Conservation (phyloP, 2,329 filamentous ascomycete species). For the Aspergillus sp. region DNA sequence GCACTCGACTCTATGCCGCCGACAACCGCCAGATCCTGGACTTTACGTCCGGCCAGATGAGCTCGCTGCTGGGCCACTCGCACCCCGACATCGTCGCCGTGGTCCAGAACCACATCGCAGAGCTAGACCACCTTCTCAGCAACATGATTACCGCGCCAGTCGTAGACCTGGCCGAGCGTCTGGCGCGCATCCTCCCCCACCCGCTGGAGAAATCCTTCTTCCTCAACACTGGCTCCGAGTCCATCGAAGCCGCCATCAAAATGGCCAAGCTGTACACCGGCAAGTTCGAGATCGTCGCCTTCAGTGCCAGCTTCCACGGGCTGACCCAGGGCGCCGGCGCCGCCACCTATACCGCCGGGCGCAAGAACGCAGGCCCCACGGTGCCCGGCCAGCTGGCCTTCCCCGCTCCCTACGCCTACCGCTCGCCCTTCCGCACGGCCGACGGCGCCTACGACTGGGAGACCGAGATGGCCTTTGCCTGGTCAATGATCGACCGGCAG, state of each 20-base stretch:
- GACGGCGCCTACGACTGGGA: slow-evolving; percentile 66
- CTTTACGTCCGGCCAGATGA: slow-evolving; percentile 63
- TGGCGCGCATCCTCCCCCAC: slow-evolving; percentile 49
- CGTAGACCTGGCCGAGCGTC: slow-evolving; percentile 52
- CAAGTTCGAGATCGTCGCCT: slow-evolving; percentile 63
- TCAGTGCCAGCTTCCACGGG: slow-evolving; percentile 62
- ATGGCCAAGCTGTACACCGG: slow-evolving; percentile 64
- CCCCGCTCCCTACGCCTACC: slow-evolving; percentile 61
- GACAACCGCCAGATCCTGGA: slow-evolving; percentile 51
- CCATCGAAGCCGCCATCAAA: slow-evolving; percentile 62
- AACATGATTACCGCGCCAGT: slow-evolving; percentile 61
- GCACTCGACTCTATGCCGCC: slow-evolving; percentile 48
- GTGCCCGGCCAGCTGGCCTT: slow-evolving; percentile 60
- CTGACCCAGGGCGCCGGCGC: slow-evolving; percentile 55
- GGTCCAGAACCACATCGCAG: slow-evolving; percentile 48
- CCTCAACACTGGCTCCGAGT: slow-evolving; percentile 57
- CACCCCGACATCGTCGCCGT: slow-evolving; percentile 59
- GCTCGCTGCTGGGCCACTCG: slow-evolving; percentile 57
- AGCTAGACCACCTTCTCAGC: slow-evolving; percentile 60
- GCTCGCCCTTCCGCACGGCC: slow-evolving; percentile 58
- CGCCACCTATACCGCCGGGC: slow-evolving; percentile 41
- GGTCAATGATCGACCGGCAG: slow-evolving; percentile 59
- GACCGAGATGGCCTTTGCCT: slow-evolving; percentile 63
- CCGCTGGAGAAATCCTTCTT: slow-evolving; percentile 57
- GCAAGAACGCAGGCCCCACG: slow-evolving; percentile 20